Percentiles rank a stretch among this genome's conserved stretches.
Evolutionary conservation across 768 basidiomycete genomes (phyloP).

Genomic region (Suillus hirtellus): DNA sequence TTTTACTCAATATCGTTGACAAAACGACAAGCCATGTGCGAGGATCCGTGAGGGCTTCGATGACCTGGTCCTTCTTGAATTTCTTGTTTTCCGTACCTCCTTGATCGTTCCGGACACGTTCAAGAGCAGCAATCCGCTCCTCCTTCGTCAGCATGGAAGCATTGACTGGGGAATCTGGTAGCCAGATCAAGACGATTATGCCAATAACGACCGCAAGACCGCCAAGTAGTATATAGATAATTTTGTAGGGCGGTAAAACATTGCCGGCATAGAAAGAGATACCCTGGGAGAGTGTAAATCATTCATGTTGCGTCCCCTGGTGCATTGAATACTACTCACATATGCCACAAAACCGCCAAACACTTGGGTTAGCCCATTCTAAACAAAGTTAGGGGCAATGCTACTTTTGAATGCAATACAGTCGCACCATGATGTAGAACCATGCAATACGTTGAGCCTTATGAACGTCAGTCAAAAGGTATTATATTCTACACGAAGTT

Average conservation of each 20-base stretch:
- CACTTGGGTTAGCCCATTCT: slow-evolving; percentile 60
- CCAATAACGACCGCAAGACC: slow-evolving; percentile 62
- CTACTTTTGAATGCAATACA: not conserved
- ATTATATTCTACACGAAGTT: not conserved
- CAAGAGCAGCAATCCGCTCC: slow-evolving; percentile 61
- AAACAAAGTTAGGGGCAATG: not conserved
- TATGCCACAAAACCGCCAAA: slow-evolving; percentile 69
- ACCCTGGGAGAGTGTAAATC: slow-evolving; percentile 37
- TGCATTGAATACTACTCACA: slow-evolving; percentile 32
- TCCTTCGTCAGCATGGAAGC: slow-evolving; percentile 55
- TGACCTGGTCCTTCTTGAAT: slow-evolving; percentile 57
- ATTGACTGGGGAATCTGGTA: slow-evolving; percentile 67
- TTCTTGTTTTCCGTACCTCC: slow-evolving; percentile 63
- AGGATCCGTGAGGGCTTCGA: slow-evolving; percentile 56
- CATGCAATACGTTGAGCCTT: slow-evolving; percentile 59
- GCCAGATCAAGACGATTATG: slow-evolving; percentile 53
- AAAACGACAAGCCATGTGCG: slow-evolving; percentile 65
- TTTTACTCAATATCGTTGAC: slow-evolving; percentile 54
- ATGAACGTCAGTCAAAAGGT: slow-evolving; percentile 10
- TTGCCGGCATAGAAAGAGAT: slow-evolving; percentile 55
- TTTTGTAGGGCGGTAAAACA: slow-evolving; percentile 55
- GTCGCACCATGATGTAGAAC: slow-evolving; percentile 64
- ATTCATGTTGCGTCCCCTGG: not conserved
- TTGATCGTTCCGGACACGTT: slow-evolving; percentile 67
- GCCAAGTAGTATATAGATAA: slow-evolving; percentile 61